A percentile compares a stretch with the other conserved stretches of the same genome.
Conservation (phyloP, 768 basidiomycete genomes). For the Kwoniella newhampshirensis region DNA sequence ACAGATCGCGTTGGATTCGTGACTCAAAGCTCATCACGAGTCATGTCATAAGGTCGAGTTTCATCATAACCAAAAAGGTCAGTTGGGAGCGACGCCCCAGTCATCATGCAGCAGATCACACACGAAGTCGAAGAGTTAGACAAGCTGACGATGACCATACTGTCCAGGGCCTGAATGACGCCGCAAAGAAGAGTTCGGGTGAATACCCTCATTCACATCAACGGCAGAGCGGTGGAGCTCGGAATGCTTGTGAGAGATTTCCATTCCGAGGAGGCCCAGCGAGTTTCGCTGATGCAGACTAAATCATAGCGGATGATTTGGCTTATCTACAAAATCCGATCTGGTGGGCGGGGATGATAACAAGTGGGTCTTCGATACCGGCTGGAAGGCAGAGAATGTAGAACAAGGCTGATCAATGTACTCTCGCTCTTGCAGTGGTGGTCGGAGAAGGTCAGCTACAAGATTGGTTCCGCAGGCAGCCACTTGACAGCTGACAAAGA, state of each 20-base stretch:
- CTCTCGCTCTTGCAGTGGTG: slow-evolving; percentile 68
- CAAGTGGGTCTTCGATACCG: slow-evolving; percentile 62
- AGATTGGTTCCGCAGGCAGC: neutral
- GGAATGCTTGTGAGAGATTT: slow-evolving; percentile 33
- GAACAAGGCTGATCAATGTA: too few relatives aligned
- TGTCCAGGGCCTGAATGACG: slow-evolving; percentile 83
- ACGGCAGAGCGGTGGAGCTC: slow-evolving; percentile 21
- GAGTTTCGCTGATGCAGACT: slow-evolving; percentile 52
- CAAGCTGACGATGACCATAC: slow-evolving; percentile 4
- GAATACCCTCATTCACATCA: slow-evolving; percentile 46
- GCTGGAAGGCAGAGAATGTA: slow-evolving; percentile 20
- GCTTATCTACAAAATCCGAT: slow-evolving; percentile 85
- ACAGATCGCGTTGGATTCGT: too few relatives aligned
- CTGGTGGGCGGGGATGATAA: slow-evolving; percentile 96
- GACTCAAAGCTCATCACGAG: neutral
- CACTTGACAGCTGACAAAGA: neutral
- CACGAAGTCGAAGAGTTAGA: slow-evolving; percentile 9
- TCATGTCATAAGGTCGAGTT: slow-evolving; percentile 77
- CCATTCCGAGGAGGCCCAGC: neutral
- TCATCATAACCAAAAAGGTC: slow-evolving; percentile 99
- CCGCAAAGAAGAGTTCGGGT: slow-evolving; percentile 58
- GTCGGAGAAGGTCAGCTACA: slow-evolving; percentile 76
- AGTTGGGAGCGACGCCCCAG: slow-evolving; percentile 19
- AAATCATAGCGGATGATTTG: slow-evolving; percentile 68
- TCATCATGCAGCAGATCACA: too few relatives aligned